Conservation (phyloP, 1,284 basidiomycete species). For the Pulchroboletus neoregius region DNA sequence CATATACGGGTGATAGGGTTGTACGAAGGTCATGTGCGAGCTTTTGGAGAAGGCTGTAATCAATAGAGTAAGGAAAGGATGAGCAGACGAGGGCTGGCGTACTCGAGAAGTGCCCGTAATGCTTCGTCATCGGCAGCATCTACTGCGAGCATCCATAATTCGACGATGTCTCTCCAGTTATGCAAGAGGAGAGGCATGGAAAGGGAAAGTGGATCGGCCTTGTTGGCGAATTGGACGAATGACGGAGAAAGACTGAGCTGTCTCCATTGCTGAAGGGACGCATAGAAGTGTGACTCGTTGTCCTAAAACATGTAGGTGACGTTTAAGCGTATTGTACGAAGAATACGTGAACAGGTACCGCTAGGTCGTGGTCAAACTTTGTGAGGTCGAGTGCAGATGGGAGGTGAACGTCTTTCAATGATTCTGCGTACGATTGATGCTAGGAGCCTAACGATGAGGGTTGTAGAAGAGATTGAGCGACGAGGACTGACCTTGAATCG, state of each 20-base stretch:
- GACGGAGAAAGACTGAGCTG: slow-evolving; percentile 77
- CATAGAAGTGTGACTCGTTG: slow-evolving; percentile 68
- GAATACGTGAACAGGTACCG: slow-evolving; percentile 35
- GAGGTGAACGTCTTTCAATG: slow-evolving; percentile 66
- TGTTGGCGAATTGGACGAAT: slow-evolving; percentile 68
- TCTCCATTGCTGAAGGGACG: slow-evolving; percentile 65
- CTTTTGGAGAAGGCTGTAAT: slow-evolving; percentile 65
- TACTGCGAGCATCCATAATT: slow-evolving; percentile 56
- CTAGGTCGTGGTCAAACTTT: slow-evolving; percentile 57
- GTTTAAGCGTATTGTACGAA: slow-evolving; percentile 3
- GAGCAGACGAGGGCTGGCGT: slow-evolving; percentile 28
- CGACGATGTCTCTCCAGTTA: slow-evolving; percentile 68
- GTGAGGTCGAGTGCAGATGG: slow-evolving; percentile 58
- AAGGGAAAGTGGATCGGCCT: slow-evolving; percentile 57
- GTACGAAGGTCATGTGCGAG: slow-evolving; percentile 71
- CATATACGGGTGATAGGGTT: slow-evolving; percentile 60
- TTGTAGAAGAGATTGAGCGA: neutral
- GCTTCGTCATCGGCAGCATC: slow-evolving; percentile 64
- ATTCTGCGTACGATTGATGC: slow-evolving; percentile 70
- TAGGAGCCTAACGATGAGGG: slow-evolving; percentile 26
- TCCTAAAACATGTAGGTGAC: slow-evolving; percentile 43
- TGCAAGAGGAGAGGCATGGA: slow-evolving; percentile 81
- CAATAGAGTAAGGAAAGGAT: slow-evolving; percentile 13
- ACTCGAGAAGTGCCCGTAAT: slow-evolving; percentile 68
- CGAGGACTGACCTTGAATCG: slow-evolving; percentile 41